Evolutionary conservation across 2,329 filamentous ascomycete genomes (phyloP).

Genomic region (Fusarium tricinctum): DNA sequence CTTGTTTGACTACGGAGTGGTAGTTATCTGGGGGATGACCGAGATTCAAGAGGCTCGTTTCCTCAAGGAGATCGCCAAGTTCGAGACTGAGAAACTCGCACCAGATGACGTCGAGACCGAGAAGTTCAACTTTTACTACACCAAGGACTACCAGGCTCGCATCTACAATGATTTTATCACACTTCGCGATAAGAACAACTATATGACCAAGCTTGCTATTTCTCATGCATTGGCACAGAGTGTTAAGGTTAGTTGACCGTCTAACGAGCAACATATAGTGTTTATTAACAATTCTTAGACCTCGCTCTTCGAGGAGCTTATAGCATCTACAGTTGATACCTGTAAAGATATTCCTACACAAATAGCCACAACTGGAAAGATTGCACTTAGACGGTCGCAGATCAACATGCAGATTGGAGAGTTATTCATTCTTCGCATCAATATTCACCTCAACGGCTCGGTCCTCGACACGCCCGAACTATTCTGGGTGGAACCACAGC

Average conservation of each 20-base stretch:
- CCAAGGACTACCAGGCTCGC: slow-evolving; percentile 94
- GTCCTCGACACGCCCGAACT: slow-evolving; percentile 97
- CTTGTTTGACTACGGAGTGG: slow-evolving; percentile 96
- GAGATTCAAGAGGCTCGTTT: slow-evolving; percentile 90
- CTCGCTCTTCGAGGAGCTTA: slow-evolving; percentile 94
- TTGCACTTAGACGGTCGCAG: slow-evolving; percentile 86
- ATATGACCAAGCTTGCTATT: slow-evolving; percentile 98
- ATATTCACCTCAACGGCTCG: slow-evolving; percentile 96
- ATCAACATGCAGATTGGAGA: slow-evolving; percentile 99
- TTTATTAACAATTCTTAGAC: slow-evolving; percentile 68
- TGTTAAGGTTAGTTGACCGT: slow-evolving; percentile 76
- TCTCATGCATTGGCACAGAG: slow-evolving; percentile 95
- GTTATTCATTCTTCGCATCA: slow-evolving; percentile 96
- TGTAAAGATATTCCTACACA: slow-evolving; percentile 94
- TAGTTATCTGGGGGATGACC: slow-evolving; percentile 99
- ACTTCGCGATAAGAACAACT: slow-evolving; percentile 91
- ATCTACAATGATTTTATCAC: slow-evolving; percentile 99
- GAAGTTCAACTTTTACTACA: slow-evolving; percentile 99
- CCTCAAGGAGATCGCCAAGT: slow-evolving; percentile 92
- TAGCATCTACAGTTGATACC: slow-evolving; percentile 91
- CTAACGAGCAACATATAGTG: background rate
- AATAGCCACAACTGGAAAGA: slow-evolving; percentile 92
- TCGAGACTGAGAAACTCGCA: slow-evolving; percentile 90
- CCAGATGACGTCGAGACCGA: slow-evolving; percentile 94
- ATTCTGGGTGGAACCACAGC: slow-evolving; percentile 97